These are phyloP conservation scores for Penicillium sp. DNA, from an alignment of 2,329 filamentous ascomycete species.

Conservation along the genomic window DNA sequence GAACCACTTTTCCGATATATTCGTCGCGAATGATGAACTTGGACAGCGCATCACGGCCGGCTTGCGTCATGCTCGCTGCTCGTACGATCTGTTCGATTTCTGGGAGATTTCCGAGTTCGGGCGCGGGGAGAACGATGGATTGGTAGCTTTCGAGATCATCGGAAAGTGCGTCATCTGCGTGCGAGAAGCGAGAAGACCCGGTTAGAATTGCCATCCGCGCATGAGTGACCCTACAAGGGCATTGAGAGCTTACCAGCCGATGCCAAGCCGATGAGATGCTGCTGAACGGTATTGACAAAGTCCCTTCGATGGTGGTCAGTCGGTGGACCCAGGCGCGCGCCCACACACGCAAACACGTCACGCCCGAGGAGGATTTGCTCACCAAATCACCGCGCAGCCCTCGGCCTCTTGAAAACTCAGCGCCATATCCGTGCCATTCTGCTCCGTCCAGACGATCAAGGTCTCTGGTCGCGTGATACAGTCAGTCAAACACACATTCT, in stretches of 20 bases:
- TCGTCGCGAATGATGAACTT: conserved; percentile 83
- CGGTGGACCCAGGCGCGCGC: conserved; percentile 18
- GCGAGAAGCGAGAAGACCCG: conserved; percentile 12
- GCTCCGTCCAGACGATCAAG: conserved; percentile 96
- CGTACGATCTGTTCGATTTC: conserved; percentile 86
- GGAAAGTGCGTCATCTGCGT: conserved; percentile 76
- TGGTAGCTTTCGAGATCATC: conserved; percentile 78
- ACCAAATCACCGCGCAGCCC: conserved; percentile 91
- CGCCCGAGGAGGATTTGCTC: conserved; percentile 17
- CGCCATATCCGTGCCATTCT: conserved; percentile 90
- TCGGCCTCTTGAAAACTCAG: conserved; percentile 97
- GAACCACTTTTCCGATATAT: conserved; percentile 83
- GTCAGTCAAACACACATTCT: conserved; percentile 17
- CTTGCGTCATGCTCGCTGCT: conserved; percentile 67
- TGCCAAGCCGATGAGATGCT: conserved; percentile 63
- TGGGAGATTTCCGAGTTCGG: conserved; percentile 74
- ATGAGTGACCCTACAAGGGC: conserved; percentile 14
- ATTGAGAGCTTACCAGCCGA: conserved; percentile 55
- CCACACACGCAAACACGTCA: neutral
- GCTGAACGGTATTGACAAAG: conserved; percentile 83
- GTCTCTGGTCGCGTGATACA: conserved; percentile 63
- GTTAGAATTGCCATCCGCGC: conserved; percentile 3
- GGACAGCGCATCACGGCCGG: conserved; percentile 77
- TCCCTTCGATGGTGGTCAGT: conserved; percentile 59
- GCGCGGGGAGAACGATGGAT: conserved; percentile 70